phyloP scores from a whole-genome alignment of 2,329 filamentous ascomycete species.

The Colletotrichum orbiculare region DNA sequence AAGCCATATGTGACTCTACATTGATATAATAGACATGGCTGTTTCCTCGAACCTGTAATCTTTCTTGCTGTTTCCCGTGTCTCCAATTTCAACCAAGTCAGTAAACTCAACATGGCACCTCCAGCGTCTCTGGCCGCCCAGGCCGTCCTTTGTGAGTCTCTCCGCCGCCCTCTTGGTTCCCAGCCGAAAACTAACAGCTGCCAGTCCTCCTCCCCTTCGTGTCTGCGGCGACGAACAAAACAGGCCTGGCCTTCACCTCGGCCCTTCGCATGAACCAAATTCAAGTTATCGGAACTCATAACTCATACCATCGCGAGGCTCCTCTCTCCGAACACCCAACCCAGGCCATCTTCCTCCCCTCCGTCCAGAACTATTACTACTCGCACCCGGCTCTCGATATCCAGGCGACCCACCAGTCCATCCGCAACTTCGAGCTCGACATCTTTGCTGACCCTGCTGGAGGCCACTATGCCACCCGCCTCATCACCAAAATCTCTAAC shows the following conservation, averaged over 20 bases:
- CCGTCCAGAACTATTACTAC: slow-evolving; percentile 57
- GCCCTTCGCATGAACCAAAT: slow-evolving; percentile 61
- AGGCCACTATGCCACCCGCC: slow-evolving; percentile 57
- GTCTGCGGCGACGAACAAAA: slow-evolving; percentile 10
- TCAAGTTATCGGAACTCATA: slow-evolving; percentile 62
- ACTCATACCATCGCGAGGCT: slow-evolving; percentile 61
- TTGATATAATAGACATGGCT: slow-evolving; percentile 11
- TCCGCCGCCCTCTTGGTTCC: neutral
- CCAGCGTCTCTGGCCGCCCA: slow-evolving; percentile 15
- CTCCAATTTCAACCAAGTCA: neutral
- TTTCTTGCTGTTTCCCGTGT: neutral
- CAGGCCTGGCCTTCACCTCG: slow-evolving; percentile 37
- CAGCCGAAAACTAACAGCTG: neutral
- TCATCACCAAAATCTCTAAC: slow-evolving; percentile 53
- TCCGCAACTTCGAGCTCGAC: slow-evolving; percentile 61
- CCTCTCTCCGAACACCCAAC: slow-evolving; percentile 51
- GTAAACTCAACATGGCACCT: slow-evolving; percentile 12
- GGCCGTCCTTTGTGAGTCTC: slow-evolving; percentile 27
- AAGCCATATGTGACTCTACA: neutral
- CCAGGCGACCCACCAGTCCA: slow-evolving; percentile 56
- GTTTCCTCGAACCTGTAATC: neutral
- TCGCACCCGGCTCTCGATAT: slow-evolving; percentile 56
- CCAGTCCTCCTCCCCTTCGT: slow-evolving; percentile 27
- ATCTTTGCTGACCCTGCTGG: slow-evolving; percentile 60
- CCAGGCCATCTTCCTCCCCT: slow-evolving; percentile 51